Conservation (phyloP, 2,329 filamentous ascomycete genomes). For the Alternaria arbusti region DNA sequence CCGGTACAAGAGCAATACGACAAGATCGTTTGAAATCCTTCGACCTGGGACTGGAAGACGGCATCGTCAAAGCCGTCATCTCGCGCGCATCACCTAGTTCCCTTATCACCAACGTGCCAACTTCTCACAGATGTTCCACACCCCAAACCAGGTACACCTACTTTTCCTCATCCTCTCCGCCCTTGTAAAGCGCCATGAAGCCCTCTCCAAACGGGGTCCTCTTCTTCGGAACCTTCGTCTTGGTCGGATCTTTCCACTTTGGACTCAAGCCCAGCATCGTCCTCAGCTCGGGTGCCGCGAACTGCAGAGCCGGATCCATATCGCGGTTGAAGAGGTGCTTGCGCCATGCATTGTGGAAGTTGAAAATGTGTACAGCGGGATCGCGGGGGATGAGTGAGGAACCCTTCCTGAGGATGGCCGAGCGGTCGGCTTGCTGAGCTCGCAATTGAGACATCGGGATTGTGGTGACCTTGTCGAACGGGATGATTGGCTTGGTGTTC, state of each 20-base stretch:
- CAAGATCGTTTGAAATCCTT: neutral
- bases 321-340: neutral
- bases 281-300: neutral
- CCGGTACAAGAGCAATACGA: neutral
- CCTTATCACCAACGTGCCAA: neutral
- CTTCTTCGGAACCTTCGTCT: neutral
- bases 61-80: neutral
- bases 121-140: neutral
- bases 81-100: neutral
- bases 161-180: neutral
- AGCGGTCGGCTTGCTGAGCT: neutral
- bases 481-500: neutral
- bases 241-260: neutral
- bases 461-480: neutral
- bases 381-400: neutral
- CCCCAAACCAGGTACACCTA: neutral
- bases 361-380: neutral
- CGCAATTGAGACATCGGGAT: neutral
- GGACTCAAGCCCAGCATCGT: neutral
- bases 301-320: neutral
- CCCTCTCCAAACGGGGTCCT: neutral
- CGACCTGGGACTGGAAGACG: neutral
- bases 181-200: neutral
- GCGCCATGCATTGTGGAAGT: neutral
- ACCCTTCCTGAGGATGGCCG: neutral